phyloP scores from a whole-genome alignment of 164 flowering plant species.

The Macadamia tetraphylla region DNA sequence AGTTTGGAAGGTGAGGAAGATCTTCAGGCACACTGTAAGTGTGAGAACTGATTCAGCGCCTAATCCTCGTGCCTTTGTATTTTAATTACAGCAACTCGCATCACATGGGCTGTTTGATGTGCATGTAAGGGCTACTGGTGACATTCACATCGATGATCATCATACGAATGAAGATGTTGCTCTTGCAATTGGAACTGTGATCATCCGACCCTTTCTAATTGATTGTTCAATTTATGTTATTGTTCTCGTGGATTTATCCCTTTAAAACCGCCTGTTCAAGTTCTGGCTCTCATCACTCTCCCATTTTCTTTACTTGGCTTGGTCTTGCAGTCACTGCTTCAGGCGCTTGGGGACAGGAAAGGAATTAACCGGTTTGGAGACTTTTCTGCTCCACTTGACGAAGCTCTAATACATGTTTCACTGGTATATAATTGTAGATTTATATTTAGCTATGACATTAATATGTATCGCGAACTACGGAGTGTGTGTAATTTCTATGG shows the following conservation, averaged over 20 bases:
- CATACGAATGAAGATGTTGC: constrained; percentile 99
- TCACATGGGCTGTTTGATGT: constrained; percentile 96
- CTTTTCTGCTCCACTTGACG: constrained; percentile 96
- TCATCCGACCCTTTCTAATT: background rate
- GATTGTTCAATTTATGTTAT: no score
- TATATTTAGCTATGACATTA: background rate
- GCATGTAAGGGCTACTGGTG: constrained; percentile 83
- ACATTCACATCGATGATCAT: constrained; percentile 94
- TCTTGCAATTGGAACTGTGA: constrained; percentile 94
- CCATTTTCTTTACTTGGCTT: constrained; percentile 9
- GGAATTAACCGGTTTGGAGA: constrained; percentile 95
- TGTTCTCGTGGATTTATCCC: background rate
- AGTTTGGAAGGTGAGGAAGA: background rate
- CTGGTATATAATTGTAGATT: constrained; percentile 53
- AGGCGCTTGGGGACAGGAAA: constrained; percentile 91
- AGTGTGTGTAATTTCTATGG: no score
- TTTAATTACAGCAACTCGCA: constrained; percentile 73
- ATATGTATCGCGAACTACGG: background rate
- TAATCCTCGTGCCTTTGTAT: constrained; percentile 7
- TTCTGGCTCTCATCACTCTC: background rate
- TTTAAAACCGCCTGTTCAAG: background rate
- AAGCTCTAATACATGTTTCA: constrained; percentile 83
- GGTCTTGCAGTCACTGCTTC: constrained; percentile 58
- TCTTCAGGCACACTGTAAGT: background rate
- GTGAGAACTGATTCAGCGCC: no score